Base-by-base conservation (phyloP, 176 grass and related monocot genomes). In the Lolium rigidum region DNA sequence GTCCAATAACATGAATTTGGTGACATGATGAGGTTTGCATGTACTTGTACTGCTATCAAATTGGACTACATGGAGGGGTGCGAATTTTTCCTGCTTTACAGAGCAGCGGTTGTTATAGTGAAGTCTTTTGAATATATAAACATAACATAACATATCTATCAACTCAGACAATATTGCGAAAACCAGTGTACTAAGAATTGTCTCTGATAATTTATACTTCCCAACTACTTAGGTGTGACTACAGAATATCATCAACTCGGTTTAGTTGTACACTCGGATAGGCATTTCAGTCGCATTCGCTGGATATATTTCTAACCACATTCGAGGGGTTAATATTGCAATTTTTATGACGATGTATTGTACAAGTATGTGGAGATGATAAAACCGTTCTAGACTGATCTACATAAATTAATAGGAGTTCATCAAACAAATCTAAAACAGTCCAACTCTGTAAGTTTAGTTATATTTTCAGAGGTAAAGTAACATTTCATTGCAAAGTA, bases 381-480 rank as follows among this genome's bases (percentile, higher is more conserved):
- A 66, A 0, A 54, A 55, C 9, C 9, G 1, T 43, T 43, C 41
- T 43, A 43, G 6, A 43, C 4, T 70, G 31, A 5, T 24, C 6
- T 54, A 70, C 48, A 70, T 41, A 11, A 41, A 70, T 55, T 16
- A 56, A 51, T 0, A 52, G 24, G 61, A 81, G 11, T 69, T 54
- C 47, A 52, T 69, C 61, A 81, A 54, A 70, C 26, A 55, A 55
- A 68, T 67, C 15, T 35, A 37, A 70, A 55, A 82, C 1, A n/a
- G 24, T 52, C 68, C 48, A 56, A 68, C 80, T 21, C 17, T 37
- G 11, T 52, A 39, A 57, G 9, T n/a, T 80, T n/a, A 51, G 9
- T 66, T n/a, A 8, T 38, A 28, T 68, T 81, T 50, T 47, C 44
- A 81, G 24, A 66, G 10, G 25, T 67, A 20, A 37, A 13, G 44